Percentiles rank a stretch among this genome's conserved stretches.
Conservation (phyloP, 1,139 yeast genomes). For the Kodamaea fungicola region DNA sequence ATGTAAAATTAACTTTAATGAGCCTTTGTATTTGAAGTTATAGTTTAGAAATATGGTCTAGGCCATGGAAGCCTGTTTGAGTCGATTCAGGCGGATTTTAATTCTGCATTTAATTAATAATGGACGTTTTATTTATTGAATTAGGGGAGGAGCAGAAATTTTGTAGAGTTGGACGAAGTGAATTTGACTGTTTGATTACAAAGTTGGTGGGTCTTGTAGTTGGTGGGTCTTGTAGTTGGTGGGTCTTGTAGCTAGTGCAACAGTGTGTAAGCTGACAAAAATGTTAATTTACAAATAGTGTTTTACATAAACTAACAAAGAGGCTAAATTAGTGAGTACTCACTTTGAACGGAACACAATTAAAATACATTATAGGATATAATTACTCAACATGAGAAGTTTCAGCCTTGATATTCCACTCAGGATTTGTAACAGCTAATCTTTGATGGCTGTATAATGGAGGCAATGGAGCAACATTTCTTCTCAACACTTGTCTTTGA, state of each 20-base stretch:
- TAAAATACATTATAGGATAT: no score
- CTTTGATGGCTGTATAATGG: constrained; percentile 57
- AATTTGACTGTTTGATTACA: no score
- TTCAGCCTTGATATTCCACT: constrained; percentile 60
- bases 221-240: no score
- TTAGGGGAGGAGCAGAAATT: no score
- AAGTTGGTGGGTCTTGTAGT: no score
- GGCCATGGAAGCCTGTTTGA: no score
- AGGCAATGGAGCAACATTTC: constrained; percentile 44
- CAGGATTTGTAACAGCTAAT: constrained; percentile 56
- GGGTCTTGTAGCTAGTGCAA: neutral
- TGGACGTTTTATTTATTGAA: constrained; percentile 1
- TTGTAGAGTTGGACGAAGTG: no score
- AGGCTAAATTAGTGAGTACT: no score
- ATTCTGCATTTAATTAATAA: neutral
- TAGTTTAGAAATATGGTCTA: neutral
- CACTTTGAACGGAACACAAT: no score
- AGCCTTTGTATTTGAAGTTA: constrained; percentile 30
- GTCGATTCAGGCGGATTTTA: constrained; percentile 6
- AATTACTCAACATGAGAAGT: constrained; percentile 41
- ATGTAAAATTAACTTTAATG: constrained; percentile 21
- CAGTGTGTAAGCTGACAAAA: neutral
- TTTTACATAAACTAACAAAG: no score
- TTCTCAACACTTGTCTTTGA: constrained; percentile 40
- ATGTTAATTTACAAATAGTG: no score